phyloP scores from a whole-genome alignment of 768 basidiomycete genomes.

The Boletus bicolor region DNA sequence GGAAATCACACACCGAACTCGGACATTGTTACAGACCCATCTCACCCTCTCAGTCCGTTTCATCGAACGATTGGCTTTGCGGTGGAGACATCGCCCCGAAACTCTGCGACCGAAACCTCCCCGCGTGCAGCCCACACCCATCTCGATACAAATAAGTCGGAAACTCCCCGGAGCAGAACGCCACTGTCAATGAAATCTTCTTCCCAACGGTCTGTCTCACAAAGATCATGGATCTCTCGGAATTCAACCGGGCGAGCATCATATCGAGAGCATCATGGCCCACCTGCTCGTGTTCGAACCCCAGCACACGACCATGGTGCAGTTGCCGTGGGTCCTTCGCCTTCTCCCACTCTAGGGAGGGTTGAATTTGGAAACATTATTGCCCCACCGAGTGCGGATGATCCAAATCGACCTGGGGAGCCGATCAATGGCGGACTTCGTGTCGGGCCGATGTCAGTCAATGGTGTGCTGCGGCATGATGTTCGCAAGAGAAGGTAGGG shows the following conservation, averaged over 20 bases:
- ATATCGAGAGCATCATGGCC: conserved; percentile 20
- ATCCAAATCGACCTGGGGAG: conserved; percentile 10
- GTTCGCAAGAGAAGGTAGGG: conserved; percentile 10
- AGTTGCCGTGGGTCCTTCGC: background rate
- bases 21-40: background rate
- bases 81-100: background rate
- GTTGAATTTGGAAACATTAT: background rate
- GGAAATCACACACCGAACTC: background rate
- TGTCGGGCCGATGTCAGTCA: conserved; percentile 15
- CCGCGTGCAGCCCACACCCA: background rate
- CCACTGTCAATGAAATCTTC: conserved; percentile 15
- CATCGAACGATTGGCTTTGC: background rate
- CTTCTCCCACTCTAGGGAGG: background rate
- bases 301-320: background rate
- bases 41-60: conserved; percentile 1
- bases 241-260: conserved; percentile 21
- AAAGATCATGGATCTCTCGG: conserved; percentile 11
- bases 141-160: background rate
- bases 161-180: conserved; percentile 7
- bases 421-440: background rate
- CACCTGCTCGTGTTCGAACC: conserved; percentile 8
- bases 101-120: background rate
- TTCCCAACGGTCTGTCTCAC: conserved; percentile 15
- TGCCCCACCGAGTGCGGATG: conserved; percentile 5
- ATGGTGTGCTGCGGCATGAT: conserved; percentile 6